Percentiles rank a stretch among this genome's conserved stretches.
Conservation (phyloP, 1,139 yeast species). For the Ogataea hybrid region DNA sequence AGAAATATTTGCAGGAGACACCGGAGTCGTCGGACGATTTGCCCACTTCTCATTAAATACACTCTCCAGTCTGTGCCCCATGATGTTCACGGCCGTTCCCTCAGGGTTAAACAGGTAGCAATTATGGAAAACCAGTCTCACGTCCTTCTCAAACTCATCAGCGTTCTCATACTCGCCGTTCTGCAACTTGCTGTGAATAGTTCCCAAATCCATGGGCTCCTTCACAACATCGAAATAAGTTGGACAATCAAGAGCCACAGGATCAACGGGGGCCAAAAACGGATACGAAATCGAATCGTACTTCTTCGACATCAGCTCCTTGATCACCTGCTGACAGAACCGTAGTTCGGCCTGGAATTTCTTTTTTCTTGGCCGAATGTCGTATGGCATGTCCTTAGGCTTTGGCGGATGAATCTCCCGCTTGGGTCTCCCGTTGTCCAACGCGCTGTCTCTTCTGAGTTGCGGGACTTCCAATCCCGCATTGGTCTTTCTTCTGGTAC, state of each 20-base stretch:
- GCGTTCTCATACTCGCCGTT: constrained; percentile 88
- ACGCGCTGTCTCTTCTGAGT: constrained; percentile 56
- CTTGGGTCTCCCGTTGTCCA: constrained; percentile 73
- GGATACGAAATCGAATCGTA: constrained; percentile 86
- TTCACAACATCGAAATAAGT: constrained; percentile 81
- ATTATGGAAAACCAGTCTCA: constrained; percentile 78
- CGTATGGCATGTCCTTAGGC: constrained; percentile 90
- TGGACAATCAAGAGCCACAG: constrained; percentile 91
- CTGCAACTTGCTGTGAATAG: constrained; percentile 74
- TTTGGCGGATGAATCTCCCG: constrained; percentile 97
- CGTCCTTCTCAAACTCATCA: constrained; percentile 82
- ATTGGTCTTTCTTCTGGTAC: constrained; percentile 26
- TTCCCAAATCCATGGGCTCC: constrained; percentile 93
- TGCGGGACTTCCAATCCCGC: constrained; percentile 48
- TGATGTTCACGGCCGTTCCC: constrained; percentile 89
- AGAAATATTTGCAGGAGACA: constrained; percentile 50
- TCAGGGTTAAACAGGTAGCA: constrained; percentile 94
- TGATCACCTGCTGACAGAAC: constrained; percentile 78
- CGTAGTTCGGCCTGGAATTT: constrained; percentile 87
- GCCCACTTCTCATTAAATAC: constrained; percentile 88
- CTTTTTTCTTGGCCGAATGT: constrained; percentile 86
- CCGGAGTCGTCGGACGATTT: constrained; percentile 78
- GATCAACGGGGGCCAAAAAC: constrained; percentile 91
- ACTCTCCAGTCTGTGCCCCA: constrained; percentile 91
- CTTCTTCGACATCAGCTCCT: constrained; percentile 80